Evolutionary conservation across 768 basidiomycete species (phyloP), one percentile per base, ranked within the genome.

Genomic region (Xerocomus spinulosus): DNA sequence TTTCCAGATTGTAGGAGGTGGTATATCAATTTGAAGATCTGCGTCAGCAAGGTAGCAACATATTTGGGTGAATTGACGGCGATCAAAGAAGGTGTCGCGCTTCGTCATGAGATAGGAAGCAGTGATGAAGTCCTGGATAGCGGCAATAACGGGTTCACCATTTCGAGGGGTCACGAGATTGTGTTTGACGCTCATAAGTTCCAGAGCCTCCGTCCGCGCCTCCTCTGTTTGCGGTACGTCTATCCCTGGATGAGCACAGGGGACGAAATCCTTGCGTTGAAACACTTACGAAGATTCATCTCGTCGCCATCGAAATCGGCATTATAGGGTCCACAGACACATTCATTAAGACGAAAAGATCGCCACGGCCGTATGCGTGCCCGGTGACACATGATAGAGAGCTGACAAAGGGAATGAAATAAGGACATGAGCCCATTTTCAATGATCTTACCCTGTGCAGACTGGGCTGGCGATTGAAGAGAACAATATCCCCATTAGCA

Each of bases 221-320:
- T 99, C 96, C 68, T 99, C 96, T 0, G 96, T 99, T 68, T 99
- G 96, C 0, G 96, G 96, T 2, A 99, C 92, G 68, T 99, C 94
- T 98, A 13, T 17, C 18, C 46, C 4, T 18, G 3, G 23, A 44
- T 53, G 35, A 57, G 40, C 13, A 5, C 18, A 5, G 17, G 48
- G 25, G 42, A 51, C 30, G 4, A 39, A 23, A 40, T 25, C 2
- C 15, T 4, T 53, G 4, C 32, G 43, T 23, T 24, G 30, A 13
- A 50, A 38, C 42, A 64, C 90, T 59, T 60, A 94, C 95, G 96
- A 59, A 99, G 73, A 70, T 99, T 99, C 96, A 99, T 99, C 67
- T 99, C 96, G 64, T 99, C 96, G 52, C 96, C 96, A 64, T 99
- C 96, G 55, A 99, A 99, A 74, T 99, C 96, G 41, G 96, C 96